Evolutionary conservation across 1,284 basidiomycete genomes (phyloP).

Genomic region (Trametes versicolor): DNA sequence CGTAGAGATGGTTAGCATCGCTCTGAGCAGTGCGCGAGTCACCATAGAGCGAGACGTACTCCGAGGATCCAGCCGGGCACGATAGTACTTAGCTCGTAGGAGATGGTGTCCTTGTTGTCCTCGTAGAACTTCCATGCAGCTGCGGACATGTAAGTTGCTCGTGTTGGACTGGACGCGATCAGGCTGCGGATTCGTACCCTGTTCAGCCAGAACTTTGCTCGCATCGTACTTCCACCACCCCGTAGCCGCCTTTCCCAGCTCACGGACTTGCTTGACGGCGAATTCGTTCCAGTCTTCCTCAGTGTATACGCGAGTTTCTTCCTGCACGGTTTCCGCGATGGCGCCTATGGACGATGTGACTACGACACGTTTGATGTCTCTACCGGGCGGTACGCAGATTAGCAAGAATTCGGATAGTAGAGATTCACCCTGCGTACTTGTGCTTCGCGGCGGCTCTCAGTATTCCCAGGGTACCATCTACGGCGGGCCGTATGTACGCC

Average conservation of each 20-base stretch:
- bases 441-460: conserved; percentile 36
- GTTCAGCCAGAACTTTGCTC: conserved; percentile 77
- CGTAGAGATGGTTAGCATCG: background rate
- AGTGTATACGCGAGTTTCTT: conserved; percentile 39
- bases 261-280: conserved; percentile 58
- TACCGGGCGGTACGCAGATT: no score
- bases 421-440: conserved; percentile 54
- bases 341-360: conserved; percentile 67
- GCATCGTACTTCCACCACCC: conserved; percentile 58
- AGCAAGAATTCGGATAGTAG: background rate
- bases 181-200: conserved; percentile 5
- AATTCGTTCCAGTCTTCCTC: conserved; percentile 74
- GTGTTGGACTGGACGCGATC: no score
- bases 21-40: no score
- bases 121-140: conserved; percentile 39
- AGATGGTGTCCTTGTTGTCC: conserved; percentile 30
- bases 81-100: conserved; percentile 37
- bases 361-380: conserved; percentile 59
- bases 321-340: conserved; percentile 37
- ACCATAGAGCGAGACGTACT: background rate
- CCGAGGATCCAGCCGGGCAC: conserved; percentile 32
- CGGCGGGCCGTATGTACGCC: conserved; percentile 43
- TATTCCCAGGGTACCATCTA: conserved; percentile 41
- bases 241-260: conserved; percentile 59
- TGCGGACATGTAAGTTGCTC: background rate